These are phyloP conservation scores for Sicyos baderoa DNA, from an alignment of 306 rosid genomes.

Conservation along the genomic window DNA sequence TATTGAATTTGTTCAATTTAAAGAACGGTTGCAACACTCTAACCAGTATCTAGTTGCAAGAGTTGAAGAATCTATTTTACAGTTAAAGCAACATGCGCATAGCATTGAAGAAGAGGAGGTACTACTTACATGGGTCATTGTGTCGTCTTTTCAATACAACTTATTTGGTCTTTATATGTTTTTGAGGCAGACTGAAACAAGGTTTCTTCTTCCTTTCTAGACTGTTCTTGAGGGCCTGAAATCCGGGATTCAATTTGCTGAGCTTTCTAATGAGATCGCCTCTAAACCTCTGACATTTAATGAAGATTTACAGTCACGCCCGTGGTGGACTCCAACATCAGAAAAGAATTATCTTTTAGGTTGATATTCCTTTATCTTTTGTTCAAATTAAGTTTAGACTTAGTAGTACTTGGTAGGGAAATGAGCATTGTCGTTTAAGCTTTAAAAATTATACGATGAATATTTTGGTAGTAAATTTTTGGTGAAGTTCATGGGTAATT, in stretches of 20 bases:
- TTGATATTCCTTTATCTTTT: slow-evolving; percentile 26
- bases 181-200: slow-evolving; percentile 21
- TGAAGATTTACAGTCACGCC: slow-evolving; percentile 79
- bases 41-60: slow-evolving; percentile 68
- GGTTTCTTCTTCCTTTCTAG: slow-evolving; percentile 28
- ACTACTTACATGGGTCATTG: background rate
- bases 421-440: background rate
- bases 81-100: slow-evolving; percentile 73
- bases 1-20: slow-evolving; percentile 92
- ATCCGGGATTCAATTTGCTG: slow-evolving; percentile 64
- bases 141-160: background rate
- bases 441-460: background rate
- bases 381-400: background rate
- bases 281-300: slow-evolving; percentile 76
- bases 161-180: slow-evolving; percentile 9
- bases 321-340: slow-evolving; percentile 94
- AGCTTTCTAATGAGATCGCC: slow-evolving; percentile 74
- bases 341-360: slow-evolving; percentile 90
- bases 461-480: slow-evolving; percentile 12
- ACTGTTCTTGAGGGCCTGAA: slow-evolving; percentile 61
- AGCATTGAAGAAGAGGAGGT: slow-evolving; percentile 86
- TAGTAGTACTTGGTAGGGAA: background rate
- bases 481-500: slow-evolving; percentile 9
- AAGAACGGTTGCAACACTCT: slow-evolving; percentile 73
- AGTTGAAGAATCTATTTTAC: slow-evolving; percentile 71